These are phyloP conservation scores for Dendrothele bispora DNA, from an alignment of 768 basidiomycete genomes.

Conservation along the genomic window DNA sequence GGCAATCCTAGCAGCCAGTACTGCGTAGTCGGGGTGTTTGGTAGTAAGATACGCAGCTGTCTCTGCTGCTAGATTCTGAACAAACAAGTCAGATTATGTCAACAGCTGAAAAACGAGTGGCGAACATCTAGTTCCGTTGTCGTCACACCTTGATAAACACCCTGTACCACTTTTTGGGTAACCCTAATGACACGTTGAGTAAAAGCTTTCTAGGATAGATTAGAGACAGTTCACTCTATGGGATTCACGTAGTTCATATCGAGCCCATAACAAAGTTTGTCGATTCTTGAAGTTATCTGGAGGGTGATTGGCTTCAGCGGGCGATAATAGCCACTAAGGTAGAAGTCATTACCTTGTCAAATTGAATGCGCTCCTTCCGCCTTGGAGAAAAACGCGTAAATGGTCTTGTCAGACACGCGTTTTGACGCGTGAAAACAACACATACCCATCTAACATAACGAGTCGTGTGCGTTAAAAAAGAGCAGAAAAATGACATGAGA, in stretches of 20 bases:
- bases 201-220: slow-evolving; percentile 1
- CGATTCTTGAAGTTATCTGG: slow-evolving; percentile 84
- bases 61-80: slow-evolving; percentile 90
- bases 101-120: slow-evolving; percentile 7
- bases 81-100: slow-evolving; percentile 1
- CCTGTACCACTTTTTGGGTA: slow-evolving; percentile 87
- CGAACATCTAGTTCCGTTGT: slow-evolving; percentile 62
- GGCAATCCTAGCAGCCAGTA: slow-evolving; percentile 96
- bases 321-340: slow-evolving; percentile 12
- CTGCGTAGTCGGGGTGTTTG: slow-evolving; percentile 95
- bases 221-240: slow-evolving; percentile 66
- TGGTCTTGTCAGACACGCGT: slow-evolving; percentile 30
- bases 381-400: slow-evolving; percentile 32
- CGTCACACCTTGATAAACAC: slow-evolving; percentile 93
- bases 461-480: slow-evolving; percentile 34
- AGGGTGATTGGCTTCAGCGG: slow-evolving; percentile 10
- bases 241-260: slow-evolving; percentile 91
- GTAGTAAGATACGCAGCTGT: slow-evolving; percentile 97
- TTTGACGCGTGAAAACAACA: slow-evolving; percentile 29
- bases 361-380: slow-evolving; percentile 90
- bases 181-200: slow-evolving; percentile 46
- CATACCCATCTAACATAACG: slow-evolving; percentile 11
- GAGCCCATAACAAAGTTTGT: slow-evolving; percentile 94
- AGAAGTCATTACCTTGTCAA: slow-evolving; percentile 72
- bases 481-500: not conserved